These are phyloP conservation scores for Antrodiella citrinella DNA, from an alignment of 768 basidiomycete species.

Conservation along the genomic window DNA sequence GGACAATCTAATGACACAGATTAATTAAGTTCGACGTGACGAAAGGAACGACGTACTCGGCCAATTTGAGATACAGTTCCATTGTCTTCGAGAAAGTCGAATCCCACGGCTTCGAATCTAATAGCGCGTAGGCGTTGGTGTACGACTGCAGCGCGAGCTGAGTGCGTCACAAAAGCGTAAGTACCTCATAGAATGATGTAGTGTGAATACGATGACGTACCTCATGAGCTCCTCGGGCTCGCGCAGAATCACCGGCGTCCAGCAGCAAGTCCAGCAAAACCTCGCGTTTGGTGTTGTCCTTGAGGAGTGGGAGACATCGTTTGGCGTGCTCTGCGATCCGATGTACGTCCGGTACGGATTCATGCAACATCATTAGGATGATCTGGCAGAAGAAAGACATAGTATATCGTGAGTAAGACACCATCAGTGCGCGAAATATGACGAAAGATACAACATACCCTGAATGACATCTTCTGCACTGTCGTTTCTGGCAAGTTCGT, in stretches of 20 bases:
- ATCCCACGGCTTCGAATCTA: conserved; percentile 47
- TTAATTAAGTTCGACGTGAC: neutral
- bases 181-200: neutral
- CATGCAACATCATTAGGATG: conserved; percentile 63
- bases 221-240: conserved; percentile 69
- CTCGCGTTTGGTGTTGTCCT: conserved; percentile 52
- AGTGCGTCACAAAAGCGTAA: no score
- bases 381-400: conserved; percentile 34
- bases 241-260: conserved; percentile 64
- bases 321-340: conserved; percentile 66
- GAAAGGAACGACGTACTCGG: conserved; percentile 40
- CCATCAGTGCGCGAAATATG: neutral
- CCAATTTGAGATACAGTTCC: conserved; percentile 45
- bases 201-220: conserved; percentile 24
- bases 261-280: conserved; percentile 53
- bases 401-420: no score
- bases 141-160: conserved; percentile 60
- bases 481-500: conserved; percentile 38
- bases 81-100: conserved; percentile 41
- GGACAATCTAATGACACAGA: conserved; percentile 32
- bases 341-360: conserved; percentile 53
- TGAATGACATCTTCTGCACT: conserved; percentile 61
- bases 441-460: conserved; percentile 30
- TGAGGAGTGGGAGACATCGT: conserved; percentile 56
- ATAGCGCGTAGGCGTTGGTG: conserved; percentile 46